A percentile compares a stretch with the other conserved stretches of the same genome.
These are phyloP conservation scores for Apophysomyces sp. DNA, from an alignment of 371 early-diverging fungal species.

Conservation along the genomic window DNA sequence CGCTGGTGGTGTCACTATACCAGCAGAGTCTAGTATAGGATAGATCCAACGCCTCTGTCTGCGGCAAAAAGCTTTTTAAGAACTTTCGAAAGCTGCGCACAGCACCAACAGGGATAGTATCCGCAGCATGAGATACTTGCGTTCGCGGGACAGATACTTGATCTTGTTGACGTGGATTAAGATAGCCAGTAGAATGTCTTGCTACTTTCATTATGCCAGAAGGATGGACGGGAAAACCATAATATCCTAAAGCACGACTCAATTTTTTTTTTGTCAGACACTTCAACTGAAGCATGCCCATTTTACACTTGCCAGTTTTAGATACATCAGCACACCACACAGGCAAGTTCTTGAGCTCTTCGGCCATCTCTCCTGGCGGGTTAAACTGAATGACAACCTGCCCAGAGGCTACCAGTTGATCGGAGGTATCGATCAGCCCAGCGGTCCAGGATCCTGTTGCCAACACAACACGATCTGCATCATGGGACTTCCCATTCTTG, in stretches of 20 bases:
- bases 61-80: conserved; percentile 17
- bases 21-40: conserved; percentile 14
- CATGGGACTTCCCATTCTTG: conserved; percentile 36
- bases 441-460: conserved; percentile 61
- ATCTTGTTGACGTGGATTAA: conserved; percentile 13
- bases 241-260: conserved; percentile 12
- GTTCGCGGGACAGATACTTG: conserved; percentile 25
- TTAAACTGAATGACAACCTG: conserved; percentile 56
- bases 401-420: conserved; percentile 44
- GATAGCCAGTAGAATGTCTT: conserved; percentile 8
- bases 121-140: conserved; percentile 6
- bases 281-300: too few species aligned
- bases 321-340: conserved; percentile 57
- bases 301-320: conserved; percentile 26
- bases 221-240: conserved; percentile 16
- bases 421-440: conserved; percentile 38
- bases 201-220: conserved; percentile 18
- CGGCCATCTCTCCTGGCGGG: conserved; percentile 16
- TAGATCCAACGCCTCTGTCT: conserved; percentile 11
- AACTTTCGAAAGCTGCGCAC: conserved; percentile 16
- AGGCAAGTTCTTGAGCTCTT: conserved; percentile 26
- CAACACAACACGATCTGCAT: conserved; percentile 44
- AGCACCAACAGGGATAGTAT: conserved; percentile 26
- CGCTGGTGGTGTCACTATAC: conserved; percentile 40
- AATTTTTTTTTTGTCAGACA: too few species aligned